phyloP scores from a whole-genome alignment of 169 alveolate genomes.

The Toxoplasma gondii region DNA sequence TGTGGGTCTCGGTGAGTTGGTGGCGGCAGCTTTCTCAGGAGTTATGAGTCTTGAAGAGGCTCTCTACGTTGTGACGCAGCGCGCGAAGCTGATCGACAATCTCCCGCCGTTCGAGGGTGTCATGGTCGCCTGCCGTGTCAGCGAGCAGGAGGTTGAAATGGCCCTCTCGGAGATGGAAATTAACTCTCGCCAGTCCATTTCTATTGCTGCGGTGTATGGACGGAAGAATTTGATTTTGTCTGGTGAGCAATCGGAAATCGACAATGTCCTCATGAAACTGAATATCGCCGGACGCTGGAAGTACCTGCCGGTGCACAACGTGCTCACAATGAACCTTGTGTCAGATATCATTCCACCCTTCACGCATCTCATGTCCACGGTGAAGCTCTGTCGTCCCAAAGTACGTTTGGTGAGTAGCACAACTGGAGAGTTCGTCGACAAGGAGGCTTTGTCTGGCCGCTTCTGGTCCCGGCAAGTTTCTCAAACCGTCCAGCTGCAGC shows the following conservation, averaged over 20 bases:
- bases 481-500: slow-evolving; percentile 60
- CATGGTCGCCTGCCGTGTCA: slow-evolving; percentile 69
- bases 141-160: slow-evolving; percentile 79
- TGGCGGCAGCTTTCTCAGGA: slow-evolving; percentile 77
- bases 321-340: slow-evolving; percentile 70
- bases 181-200: slow-evolving; percentile 62
- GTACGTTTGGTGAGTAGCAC: slow-evolving; percentile 73
- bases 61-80: slow-evolving; percentile 68
- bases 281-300: slow-evolving; percentile 67
- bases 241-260: slow-evolving; percentile 74
- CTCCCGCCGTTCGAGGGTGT: slow-evolving; percentile 64
- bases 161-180: slow-evolving; percentile 81
- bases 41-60: slow-evolving; percentile 76
- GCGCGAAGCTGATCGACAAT: slow-evolving; percentile 70
- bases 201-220: slow-evolving; percentile 72
- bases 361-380: slow-evolving; percentile 67
- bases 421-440: slow-evolving; percentile 73
- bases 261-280: slow-evolving; percentile 70
- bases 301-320: slow-evolving; percentile 50
- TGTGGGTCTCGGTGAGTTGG: slow-evolving; percentile 77
- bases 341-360: slow-evolving; percentile 71
- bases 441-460: slow-evolving; percentile 53
- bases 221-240: slow-evolving; percentile 71
- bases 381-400: slow-evolving; percentile 67
- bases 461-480: slow-evolving; percentile 69